Evolutionary conservation across 2,329 filamentous ascomycete genomes (phyloP), one percentile per base, ranked within the genome.

Genomic region (Huntiella moniliformis): DNA sequence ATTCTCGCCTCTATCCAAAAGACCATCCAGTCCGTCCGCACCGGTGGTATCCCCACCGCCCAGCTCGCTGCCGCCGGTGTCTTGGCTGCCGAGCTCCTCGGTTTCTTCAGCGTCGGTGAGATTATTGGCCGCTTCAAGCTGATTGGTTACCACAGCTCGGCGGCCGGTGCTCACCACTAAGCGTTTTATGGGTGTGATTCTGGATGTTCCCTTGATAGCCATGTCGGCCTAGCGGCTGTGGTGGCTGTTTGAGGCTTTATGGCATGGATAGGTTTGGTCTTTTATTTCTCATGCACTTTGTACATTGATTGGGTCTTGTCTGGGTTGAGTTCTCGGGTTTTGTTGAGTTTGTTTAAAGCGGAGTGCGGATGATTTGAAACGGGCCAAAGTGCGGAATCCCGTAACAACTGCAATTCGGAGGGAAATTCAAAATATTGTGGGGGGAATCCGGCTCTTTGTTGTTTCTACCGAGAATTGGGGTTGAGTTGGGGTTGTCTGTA

Each of bases 31-130:
- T 61, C 80, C 53, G 57, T 65, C 56, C 62, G 62, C 54, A 59
- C 82, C 58, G 77, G 82, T 60, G 82, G 77, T 66, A 56, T 91
- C 57, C 80, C 75, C 63, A 68, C 66, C 54, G 70, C 76, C 55
- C 79, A 93, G 63, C 61, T 88, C 55, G 72, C 73, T 46, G 65
- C 80, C 45, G 80, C 73, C 50, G 83, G 82, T 55, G 82, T 98
- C 50, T 68, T 95, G 51, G 65, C 71, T 41, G 87, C 87, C 47
- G 88, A 98, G 68, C 73, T 85, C 43, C 66, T 98, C 54, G 91
- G 91, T 51, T 98, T 98, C 75, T 98, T 96, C 74, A 92, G 87
- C 51, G 76, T 96, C 46, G 91, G 91, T 53, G 87, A 96, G 73
- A 96, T 98, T 64, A 78, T 98, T 57, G 91, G 91, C 57, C 76